phyloP scores from a whole-genome alignment of 441 rosid genomes.

The Euphorbia corollata region DNA sequence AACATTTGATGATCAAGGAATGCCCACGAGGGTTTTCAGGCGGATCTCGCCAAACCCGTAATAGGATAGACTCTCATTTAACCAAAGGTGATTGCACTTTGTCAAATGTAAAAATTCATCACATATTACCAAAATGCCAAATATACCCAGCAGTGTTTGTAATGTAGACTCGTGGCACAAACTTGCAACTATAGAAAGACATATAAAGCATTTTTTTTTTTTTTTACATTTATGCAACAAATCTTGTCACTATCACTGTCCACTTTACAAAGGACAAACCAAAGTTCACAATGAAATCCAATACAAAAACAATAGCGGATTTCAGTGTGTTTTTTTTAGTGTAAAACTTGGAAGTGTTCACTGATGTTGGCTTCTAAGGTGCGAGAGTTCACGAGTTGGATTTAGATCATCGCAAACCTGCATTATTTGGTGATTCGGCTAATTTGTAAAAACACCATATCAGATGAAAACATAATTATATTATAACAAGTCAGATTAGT shows the following conservation, averaged over 20 bases:
- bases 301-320: neutral
- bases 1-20: no score
- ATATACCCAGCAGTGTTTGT: no score
- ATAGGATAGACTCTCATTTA: neutral
- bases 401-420: neutral
- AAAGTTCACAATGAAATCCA: neutral
- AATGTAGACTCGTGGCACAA: no score
- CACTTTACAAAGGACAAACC: neutral
- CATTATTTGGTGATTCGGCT: slow-evolving; percentile 13
- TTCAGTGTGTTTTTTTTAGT: neutral
- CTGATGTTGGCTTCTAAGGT: neutral
- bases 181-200: neutral
- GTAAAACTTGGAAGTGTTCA: neutral
- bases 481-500: slow-evolving; percentile 12
- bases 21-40: no score
- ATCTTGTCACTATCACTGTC: neutral
- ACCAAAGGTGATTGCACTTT: neutral
- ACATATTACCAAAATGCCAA: no score
- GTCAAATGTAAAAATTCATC: no score
- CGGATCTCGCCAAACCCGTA: no score
- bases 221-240: neutral
- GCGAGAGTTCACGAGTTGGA: neutral
- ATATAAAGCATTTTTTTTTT: neutral
- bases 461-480: neutral
- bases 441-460: slow-evolving; percentile 9